Evolutionary conservation across 495 filamentous ascomycete genomes (phyloP), one percentile per base, ranked within the genome.

Genomic region (Tuber microsphaerosporum): DNA sequence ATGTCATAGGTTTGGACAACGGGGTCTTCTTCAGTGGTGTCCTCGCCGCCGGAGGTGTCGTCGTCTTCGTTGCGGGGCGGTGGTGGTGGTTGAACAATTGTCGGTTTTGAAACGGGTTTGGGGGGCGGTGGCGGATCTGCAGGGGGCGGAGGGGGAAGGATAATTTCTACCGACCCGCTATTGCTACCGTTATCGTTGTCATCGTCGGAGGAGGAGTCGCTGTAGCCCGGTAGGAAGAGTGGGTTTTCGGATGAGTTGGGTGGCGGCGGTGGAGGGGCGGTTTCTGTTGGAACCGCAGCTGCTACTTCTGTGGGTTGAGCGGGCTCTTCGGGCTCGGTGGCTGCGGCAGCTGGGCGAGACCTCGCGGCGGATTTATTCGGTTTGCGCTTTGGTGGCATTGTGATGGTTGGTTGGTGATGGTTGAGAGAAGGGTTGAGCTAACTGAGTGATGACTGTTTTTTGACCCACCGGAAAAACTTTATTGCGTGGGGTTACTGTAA

Each of bases 1-100:
- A 83, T 77, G 46, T 83, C 79, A 46, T 83, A 83, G 14, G 76
- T 61, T 44, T 71, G 69, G n/a, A 83, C 78, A 0, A 83, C 76
- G 5, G 81, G 81, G 37, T 83, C 81, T 7, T 82, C 71, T 34
- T 82, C 78, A 0, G 73, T 69, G 34, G 76, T 51, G 4, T 51
- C 41, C 5, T 75, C 74, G 34, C 19, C 73, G 20, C 39, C 31
- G 22, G 68, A 61, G 71, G 70, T n/a, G 46, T 72, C 68, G 19
- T 76, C 72, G 39, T 73, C 74, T 7, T 22, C 77, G 19, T 70
- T 65, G 56, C 26, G 26, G n/a, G 26, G 51, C 8, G 46, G 46
- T 8, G 22, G 48, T 65, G 56, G 56, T 65, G 26, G 56, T 65
- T 65, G 56, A 10, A 12, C 56, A 16, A 16, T 14, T 22, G 48